Evolutionary conservation across 768 basidiomycete genomes (phyloP), one percentile per base, ranked within the genome.

Genomic region (Mycena floridula): DNA sequence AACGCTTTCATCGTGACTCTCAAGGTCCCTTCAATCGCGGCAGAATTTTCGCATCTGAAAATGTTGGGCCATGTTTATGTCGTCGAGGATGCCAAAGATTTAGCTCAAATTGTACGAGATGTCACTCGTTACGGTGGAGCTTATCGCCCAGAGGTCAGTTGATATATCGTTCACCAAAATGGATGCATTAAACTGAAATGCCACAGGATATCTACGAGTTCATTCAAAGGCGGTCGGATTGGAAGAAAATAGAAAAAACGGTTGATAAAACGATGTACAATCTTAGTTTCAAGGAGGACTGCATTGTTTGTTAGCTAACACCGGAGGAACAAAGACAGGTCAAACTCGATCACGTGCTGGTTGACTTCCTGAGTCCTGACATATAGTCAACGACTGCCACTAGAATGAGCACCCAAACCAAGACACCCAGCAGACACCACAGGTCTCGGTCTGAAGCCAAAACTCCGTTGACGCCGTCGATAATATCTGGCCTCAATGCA

Each of bases 1-100:
- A 81, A 96, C 62, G 62, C 77, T 0, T 99, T 99, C 63, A 82
- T 98, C 36, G 68, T 83, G 0, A 86, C 89, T 2, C 75, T 99
- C 37, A 93, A 88, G 66, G 80, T 90, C 1, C 80, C 86, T 6
- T 71, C 76, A n/a, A 82, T 99, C 20, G 82, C 83, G 2, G 76
- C 83, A 0, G 94, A 97, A 50, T 99, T 98, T 52, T 81, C 93
- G 13, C 85, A 92, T 54, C 74, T 99, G 44, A 97, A 96, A 65
- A 96, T 98, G 93, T 72, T 96, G 11, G 94, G 94, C 2, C 92
- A 98, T 55, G 91, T 98, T 2, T 98, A 84, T 60, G 89, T 98
- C 38, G 92, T 95, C 11, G 86, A 88, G 51, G 93, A 95, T 51
- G 95, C 96, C 0, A 95, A 93, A 56, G 95, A 98, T 59, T 73